Base-by-base conservation (phyloP, 129 eudicot species). In the Logfia minima region DNA sequence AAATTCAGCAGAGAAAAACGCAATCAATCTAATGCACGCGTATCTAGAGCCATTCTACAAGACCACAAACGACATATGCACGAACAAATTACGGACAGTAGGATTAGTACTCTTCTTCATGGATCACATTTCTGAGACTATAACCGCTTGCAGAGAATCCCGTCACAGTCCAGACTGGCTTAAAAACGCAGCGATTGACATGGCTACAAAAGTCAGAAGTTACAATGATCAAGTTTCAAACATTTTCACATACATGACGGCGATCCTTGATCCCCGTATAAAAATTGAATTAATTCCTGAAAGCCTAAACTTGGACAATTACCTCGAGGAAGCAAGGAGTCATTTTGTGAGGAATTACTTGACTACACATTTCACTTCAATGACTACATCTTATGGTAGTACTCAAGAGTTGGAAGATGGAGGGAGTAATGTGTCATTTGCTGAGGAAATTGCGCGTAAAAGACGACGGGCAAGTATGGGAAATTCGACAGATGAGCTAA, bases 41-140 rank as follows among this genome's bases (percentile, higher is more conserved):
- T 93, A 80, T 87, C 81, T 93, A 3, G 98, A 93, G 55, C 96
- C 98, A 9, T 93, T 93, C 74, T 86, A 91, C 77, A 93, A 93
- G 70, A 91, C 93, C 75, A 93, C 92, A 17, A 93, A 87, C 55
- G 85, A 93, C 83, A 90, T 93, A 11, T 93, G 97, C 83, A 83
- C 97, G 34, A 87, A 83, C 81, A 87, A 89, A 62, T 79, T 86
- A 16, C 91, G 88, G 51, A 89, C 98, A 4, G 71, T 93, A 3
- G 98, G 98, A n/a, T 80, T 93, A 37, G 93, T 91, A 58, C 88
- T 93, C 62, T 93, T 93, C 87, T 93, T 93, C 91, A 93, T 93
- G 97, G 98, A 93, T 51, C 97, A 93, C 76, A 90, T 93, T 53
- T 87, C 90, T 2, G 98, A 93, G 71, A 90, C 69, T 64, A 90